Evolutionary conservation across 495 filamentous ascomycete species (phyloP), one percentile per base, ranked within the genome.

Genomic region (Tuber borchii): DNA sequence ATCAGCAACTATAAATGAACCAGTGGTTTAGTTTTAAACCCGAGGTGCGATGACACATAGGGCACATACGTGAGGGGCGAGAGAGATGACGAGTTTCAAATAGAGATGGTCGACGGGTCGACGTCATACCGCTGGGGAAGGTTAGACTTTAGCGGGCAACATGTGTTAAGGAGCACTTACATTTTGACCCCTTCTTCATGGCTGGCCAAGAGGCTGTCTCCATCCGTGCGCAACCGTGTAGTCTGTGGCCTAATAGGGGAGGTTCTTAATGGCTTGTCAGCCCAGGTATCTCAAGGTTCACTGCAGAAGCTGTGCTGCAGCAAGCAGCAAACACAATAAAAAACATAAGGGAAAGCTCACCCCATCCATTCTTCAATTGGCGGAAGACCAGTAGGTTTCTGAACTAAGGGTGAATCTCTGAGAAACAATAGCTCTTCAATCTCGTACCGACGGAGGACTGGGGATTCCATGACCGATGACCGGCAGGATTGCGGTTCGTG

Each of bases 331-430:
- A 75, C 73, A 43, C 12, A 31, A 73, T 81, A 70, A 51, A 74
- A 51, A 74, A 76, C 68, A 56, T 46, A 48, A 71, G 74, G 76
- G 74, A 71, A 84, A 81, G 73, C 90, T 83, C 88, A 97, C 93
- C 95, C 94, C 93, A 98, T 97, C 95, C 95, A 99, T 87, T 98
- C 94, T 86, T 97, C 94, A 75, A 92, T 89, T 39, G 94, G 91
- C 40, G 95, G 95, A 65, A 99, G 88, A 71, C 87, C 87, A 70
- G 89, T 84, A 46, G 95, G 95, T 82, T 95, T 97, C 75, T 88
- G 85, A 80, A 93, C 93, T 79, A 97, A 88, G 71, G 94, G 94
- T 73, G 95, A 99, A 69, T 90, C 84, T 83, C 90, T 90, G 78
- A 99, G 87, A 82, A 84, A 85, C 78, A 93, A 86, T 76, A 99